Conservation (phyloP, 306 rosid species). For the Fagus crenata region DNA sequence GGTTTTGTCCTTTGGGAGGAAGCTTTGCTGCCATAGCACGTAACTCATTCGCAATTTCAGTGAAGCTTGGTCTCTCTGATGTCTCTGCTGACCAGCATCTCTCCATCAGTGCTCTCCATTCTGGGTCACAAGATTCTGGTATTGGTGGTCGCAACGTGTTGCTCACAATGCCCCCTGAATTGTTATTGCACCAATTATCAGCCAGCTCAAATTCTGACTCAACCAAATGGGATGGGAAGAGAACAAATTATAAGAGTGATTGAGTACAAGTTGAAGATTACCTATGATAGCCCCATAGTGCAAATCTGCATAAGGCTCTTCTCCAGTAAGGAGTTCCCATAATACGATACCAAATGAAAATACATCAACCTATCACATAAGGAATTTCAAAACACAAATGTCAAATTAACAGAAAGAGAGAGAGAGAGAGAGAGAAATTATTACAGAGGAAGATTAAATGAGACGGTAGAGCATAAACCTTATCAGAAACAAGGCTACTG, state of each 20-base stretch:
- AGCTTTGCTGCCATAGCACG: constrained; percentile 68
- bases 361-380: constrained; percentile 64
- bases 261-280: constrained; percentile 25
- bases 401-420: constrained; percentile 7
- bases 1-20: constrained; percentile 68
- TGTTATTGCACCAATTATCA: not conserved
- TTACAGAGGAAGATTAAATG: not conserved
- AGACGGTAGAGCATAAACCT: constrained; percentile 49
- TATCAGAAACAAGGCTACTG: constrained; percentile 89
- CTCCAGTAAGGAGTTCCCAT: constrained; percentile 94
- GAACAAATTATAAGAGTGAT: not conserved
- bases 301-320: constrained; percentile 84
- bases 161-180: constrained; percentile 87
- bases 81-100: constrained; percentile 89
- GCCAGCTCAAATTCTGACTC: constrained; percentile 19
- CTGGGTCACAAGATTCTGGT: constrained; percentile 70
- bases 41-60: constrained; percentile 66
- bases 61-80: constrained; percentile 76
- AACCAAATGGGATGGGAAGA: not conserved
- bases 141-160: constrained; percentile 82
- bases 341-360: constrained; percentile 80
- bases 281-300: constrained; percentile 92
- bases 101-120: constrained; percentile 81
- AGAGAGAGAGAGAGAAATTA: not conserved
- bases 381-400: constrained; percentile 12